A percentile compares a stretch with the other conserved stretches of the same genome.
Evolutionary conservation across 148 eudicot species (phyloP).

Genomic region (Pharnaceum exiguum): DNA sequence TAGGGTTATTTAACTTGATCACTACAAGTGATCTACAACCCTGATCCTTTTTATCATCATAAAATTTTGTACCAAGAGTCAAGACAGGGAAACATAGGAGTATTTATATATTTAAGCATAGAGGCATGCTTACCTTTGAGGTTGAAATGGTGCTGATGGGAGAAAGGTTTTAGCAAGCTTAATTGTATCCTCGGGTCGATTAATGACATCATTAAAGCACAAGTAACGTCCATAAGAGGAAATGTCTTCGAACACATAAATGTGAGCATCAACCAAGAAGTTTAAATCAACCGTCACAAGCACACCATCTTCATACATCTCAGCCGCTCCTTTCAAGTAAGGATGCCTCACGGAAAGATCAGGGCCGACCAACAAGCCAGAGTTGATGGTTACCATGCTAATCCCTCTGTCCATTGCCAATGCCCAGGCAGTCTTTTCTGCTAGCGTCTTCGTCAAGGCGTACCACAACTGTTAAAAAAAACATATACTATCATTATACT

Average conservation of each 20-base stretch:
- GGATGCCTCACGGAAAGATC: conserved; percentile 41
- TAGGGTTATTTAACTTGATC: no score
- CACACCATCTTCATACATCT: conserved; percentile 69
- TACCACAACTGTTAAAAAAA: conserved; percentile 54
- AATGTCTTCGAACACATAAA: conserved; percentile 47
- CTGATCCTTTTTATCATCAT: no score
- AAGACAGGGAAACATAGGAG: background rate
- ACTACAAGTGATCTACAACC: no score
- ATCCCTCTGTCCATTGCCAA: conserved; percentile 70
- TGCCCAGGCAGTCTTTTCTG: conserved; percentile 82
- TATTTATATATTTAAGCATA: background rate
- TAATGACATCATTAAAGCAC: conserved; percentile 58
- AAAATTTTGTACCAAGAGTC: no score
- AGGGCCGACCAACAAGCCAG: conserved; percentile 42
- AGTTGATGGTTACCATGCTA: conserved; percentile 55
- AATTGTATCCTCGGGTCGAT: conserved; percentile 34
- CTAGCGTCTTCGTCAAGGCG: conserved; percentile 55
- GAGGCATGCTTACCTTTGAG: conserved; percentile 27
- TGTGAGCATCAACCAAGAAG: conserved; percentile 47
- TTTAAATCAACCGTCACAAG: conserved; percentile 48
- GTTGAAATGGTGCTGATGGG: conserved; percentile 31
- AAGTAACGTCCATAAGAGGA: conserved; percentile 61
- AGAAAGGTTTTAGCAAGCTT: conserved; percentile 39
- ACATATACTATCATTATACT: background rate
- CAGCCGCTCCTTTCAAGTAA: conserved; percentile 68